Evolutionary conservation across 2,329 filamentous ascomycete species (phyloP), one percentile per base, ranked within the genome.

Genomic region (Apiospora marii): DNA sequence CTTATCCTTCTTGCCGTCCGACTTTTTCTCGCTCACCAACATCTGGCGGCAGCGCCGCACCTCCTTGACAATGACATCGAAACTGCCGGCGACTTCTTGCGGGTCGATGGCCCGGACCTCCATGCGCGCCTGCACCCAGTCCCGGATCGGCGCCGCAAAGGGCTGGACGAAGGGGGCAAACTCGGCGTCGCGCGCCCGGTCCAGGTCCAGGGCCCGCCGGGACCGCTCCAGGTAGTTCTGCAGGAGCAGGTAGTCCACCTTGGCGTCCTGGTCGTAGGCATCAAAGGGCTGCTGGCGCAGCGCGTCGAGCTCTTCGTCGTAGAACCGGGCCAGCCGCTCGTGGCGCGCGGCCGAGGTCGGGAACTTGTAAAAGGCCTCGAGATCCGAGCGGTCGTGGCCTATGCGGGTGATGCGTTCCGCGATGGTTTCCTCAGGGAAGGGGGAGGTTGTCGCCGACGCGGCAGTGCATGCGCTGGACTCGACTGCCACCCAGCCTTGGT

Each of bases 351-450:
- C 75, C 0, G 88, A 88, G 51, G 85, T 82, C 0, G 79, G 79
- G 73, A 89, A 83, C 69, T 84, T 85, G 79, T 88, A 88, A 75
- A 87, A 89, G 1, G 77, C 78, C 12, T 83, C 77, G 2, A 90
- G 79, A n/a, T 88, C 84, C 10, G 79, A 73, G 2, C 88, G 73
- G 72, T 90, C 88, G 46, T 81, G 80, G 3, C 77, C 78, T 4
- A 89, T 81, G 12, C 85, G 83, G 13, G 82, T 77, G 19, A 88
- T 83, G 30, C 84, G 82, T 53, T 86, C 83, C 46, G 79, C 74
- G 76, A 86, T 82, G 2, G 78, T 79, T 71, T 84, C 82, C 8
- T 64, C 58, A 34, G 30, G 8, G 37, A 5, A 37, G 37, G 37
- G 1, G 7, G 37, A 10, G 37, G 37, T n/a, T 7, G 19, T 10